Evolutionary conservation across 257 asterid genomes (phyloP).

Genomic region (Nicotiana undulata): DNA sequence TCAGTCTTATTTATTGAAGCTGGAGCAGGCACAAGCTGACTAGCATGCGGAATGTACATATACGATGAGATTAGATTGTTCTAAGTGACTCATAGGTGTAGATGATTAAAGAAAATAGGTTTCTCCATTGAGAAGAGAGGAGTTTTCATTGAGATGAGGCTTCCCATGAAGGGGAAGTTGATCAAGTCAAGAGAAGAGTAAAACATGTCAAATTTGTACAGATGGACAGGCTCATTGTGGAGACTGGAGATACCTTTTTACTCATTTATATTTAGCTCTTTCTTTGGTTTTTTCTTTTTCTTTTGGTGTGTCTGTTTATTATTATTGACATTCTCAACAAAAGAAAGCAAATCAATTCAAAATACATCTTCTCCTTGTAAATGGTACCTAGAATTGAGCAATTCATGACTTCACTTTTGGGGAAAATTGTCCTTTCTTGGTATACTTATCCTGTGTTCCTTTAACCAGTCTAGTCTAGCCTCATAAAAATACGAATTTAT

Average conservation of each 20-base stretch:
- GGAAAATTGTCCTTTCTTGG: neutral
- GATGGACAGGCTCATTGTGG: neutral
- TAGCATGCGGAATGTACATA: neutral
- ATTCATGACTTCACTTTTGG: neutral
- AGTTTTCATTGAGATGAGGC: slow-evolving; percentile 3
- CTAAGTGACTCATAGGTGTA: slow-evolving; percentile 1
- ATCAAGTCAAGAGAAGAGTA: neutral
- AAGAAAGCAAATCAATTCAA: neutral
- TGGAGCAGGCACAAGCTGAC: slow-evolving; percentile 5
- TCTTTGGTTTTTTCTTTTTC: neutral
- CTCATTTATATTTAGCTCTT: neutral
- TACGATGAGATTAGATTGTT: neutral
- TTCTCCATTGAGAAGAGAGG: neutral
- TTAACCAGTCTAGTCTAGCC: too few species aligned
- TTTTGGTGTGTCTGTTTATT: neutral
- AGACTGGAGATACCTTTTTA: neutral
- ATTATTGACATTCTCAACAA: neutral
- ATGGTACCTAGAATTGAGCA: neutral
- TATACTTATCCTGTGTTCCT: too few species aligned
- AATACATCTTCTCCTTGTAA: neutral
- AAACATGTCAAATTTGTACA: neutral
- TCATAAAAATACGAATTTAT: too few species aligned
- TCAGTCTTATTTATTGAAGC: slow-evolving; percentile 7
- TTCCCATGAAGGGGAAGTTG: neutral
- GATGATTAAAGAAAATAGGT: neutral